Evolutionary conservation across 2,329 filamentous ascomycete genomes (phyloP).

Genomic region (Trematosphaeria pertusa): DNA sequence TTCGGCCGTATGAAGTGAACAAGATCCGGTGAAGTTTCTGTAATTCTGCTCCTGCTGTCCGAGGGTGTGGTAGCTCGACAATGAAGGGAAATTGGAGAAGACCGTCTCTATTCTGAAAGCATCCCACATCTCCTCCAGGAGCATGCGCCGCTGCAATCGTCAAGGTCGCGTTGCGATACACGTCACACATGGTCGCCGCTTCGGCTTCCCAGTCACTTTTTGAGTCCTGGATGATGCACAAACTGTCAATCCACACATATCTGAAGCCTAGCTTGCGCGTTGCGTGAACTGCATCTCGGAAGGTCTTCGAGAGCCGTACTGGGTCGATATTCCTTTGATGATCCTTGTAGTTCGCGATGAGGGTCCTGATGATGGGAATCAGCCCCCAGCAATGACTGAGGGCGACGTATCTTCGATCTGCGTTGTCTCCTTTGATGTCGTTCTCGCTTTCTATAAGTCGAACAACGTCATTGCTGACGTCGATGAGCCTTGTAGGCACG

Average conservation of each 20-base stretch:
- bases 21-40: conserved; percentile 7
- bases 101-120: conserved; percentile 28
- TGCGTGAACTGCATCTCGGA: conserved; percentile 21
- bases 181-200: conserved; percentile 31
- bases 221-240: conserved; percentile 33
- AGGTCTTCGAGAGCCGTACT: conserved; percentile 19
- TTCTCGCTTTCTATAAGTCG: conserved; percentile 19
- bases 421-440: conserved; percentile 2
- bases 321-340: conserved; percentile 16
- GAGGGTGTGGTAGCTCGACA: conserved; percentile 9
- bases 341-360: conserved; percentile 19
- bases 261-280: conserved; percentile 23
- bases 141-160: conserved; percentile 34
- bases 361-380: conserved; percentile 25
- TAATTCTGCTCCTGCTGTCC: too few relatives aligned
- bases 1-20: conserved; percentile 20
- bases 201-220: conserved; percentile 31
- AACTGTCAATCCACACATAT: conserved; percentile 28
- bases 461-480: conserved; percentile 17
- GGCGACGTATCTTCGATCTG: conserved; percentile 20
- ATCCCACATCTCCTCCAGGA: conserved; percentile 23
- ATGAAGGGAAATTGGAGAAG: conserved; percentile 25
- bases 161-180: conserved; percentile 29
- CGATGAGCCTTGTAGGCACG: conserved; percentile 26
- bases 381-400: conserved; percentile 35